Evolutionary conservation across 2,329 filamentous ascomycete genomes (phyloP).

Genomic region (Cladophialophora immunda): DNA sequence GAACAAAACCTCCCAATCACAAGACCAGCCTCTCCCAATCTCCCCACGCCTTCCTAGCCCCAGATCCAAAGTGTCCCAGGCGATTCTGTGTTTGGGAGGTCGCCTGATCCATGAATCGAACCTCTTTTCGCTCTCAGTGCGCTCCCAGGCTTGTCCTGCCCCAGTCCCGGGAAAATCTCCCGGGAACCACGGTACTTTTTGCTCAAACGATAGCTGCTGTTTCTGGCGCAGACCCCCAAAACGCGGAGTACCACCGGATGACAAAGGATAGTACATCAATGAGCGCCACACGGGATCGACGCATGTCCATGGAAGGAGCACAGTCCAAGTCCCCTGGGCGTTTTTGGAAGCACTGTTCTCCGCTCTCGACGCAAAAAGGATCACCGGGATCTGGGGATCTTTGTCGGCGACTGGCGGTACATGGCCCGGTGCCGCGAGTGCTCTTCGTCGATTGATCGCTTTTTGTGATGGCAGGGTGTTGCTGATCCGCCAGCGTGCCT

Average conservation of each 20-base stretch:
- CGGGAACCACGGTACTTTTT: conserved; percentile 81
- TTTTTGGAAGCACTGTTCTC: conserved; percentile 63
- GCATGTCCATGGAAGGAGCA: conserved; percentile 90
- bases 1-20: conserved; percentile 81
- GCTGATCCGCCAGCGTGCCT: conserved; percentile 70
- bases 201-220: conserved; percentile 83
- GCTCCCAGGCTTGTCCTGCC: conserved; percentile 81
- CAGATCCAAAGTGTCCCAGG: conserved; percentile 78
- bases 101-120: conserved; percentile 75
- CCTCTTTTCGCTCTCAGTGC: conserved; percentile 67
- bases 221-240: conserved; percentile 84
- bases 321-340: conserved; percentile 76
- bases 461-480: conserved; percentile 77
- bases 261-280: conserved; percentile 81
- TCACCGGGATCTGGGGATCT: conserved; percentile 81
- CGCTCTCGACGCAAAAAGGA: conserved; percentile 62
- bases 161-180: conserved; percentile 81
- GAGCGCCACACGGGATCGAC: conserved; percentile 86
- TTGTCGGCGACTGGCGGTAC: conserved; percentile 64
- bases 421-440: conserved; percentile 68
- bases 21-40: conserved; percentile 80
- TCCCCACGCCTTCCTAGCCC: conserved; percentile 81
- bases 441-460: conserved; percentile 79
- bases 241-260: conserved; percentile 78
- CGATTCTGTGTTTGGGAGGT: conserved; percentile 81